phyloP scores from a whole-genome alignment of 192 early-diverging fungal species.

The Mortierella claussenii region DNA sequence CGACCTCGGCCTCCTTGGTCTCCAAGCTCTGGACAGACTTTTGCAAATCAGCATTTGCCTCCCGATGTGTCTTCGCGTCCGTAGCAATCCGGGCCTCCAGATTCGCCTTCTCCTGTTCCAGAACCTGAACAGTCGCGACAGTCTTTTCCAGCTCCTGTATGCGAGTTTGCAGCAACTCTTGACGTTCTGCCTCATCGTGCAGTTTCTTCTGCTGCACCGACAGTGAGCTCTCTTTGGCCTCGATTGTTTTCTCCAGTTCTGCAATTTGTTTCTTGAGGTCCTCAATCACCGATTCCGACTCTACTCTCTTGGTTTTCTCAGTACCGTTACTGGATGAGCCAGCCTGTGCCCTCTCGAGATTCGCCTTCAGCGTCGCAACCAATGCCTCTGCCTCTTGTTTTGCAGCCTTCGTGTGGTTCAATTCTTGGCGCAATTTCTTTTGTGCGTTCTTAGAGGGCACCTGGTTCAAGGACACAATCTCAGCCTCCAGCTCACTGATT shows the following conservation, averaged over 20 bases:
- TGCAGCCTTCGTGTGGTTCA: conserved; percentile 47
- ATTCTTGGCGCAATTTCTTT: conserved; percentile 46
- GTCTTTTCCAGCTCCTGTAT: conserved; percentile 26
- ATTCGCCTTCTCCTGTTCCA: conserved; percentile 21
- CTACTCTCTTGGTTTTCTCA: not conserved
- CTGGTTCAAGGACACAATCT: conserved; percentile 25
- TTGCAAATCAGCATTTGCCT: not conserved
- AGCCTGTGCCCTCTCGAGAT: conserved; percentile 35
- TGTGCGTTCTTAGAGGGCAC: conserved; percentile 44
- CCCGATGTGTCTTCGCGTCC: not conserved
- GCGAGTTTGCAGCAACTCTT: conserved; percentile 14
- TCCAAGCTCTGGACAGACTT: conserved; percentile 14
- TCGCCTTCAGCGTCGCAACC: conserved; percentile 17
- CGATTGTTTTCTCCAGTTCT: conserved; percentile 17
- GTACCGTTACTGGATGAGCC: not conserved
- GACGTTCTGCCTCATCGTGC: conserved; percentile 13
- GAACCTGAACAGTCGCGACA: not conserved
- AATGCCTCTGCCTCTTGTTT: conserved; percentile 47
- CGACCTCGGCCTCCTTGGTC: conserved; percentile 11
- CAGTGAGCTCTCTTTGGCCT: conserved; percentile 14
- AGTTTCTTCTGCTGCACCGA: conserved; percentile 11
- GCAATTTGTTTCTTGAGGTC: conserved; percentile 18
- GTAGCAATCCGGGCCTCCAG: conserved; percentile 2
- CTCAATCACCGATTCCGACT: conserved; percentile 7
- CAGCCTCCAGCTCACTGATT: conserved; percentile 28